Conservation (phyloP, 75 land plant species). For the Chamaecyparis obtusa region DNA sequence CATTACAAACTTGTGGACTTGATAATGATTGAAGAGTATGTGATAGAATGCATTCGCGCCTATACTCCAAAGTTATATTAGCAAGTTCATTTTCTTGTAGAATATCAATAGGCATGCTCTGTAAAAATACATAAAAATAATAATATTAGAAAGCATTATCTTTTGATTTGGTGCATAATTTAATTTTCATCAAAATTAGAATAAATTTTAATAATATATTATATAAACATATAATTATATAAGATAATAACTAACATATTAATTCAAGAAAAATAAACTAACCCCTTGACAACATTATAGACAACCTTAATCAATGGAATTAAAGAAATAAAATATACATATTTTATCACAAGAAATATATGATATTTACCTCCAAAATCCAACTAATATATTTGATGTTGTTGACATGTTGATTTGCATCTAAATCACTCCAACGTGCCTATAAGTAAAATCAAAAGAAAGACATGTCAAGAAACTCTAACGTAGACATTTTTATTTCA, state of each 20-base stretch:
- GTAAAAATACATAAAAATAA: not conserved
- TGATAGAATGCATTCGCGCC: slow-evolving; percentile 27
- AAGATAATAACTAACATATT: too few species aligned
- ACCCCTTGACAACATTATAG: too few species aligned
- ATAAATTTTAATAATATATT: not conserved
- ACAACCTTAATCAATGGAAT: too few species aligned
- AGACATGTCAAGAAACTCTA: not conserved
- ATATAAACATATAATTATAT: too few species aligned
- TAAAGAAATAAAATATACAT: too few species aligned
- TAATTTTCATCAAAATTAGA: not conserved
- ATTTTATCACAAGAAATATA: not conserved
- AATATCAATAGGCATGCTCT: slow-evolving; percentile 30
- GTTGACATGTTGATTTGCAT: slow-evolving; percentile 91
- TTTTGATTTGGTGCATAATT: not conserved
- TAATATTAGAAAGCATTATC: not conserved
- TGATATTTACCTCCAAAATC: slow-evolving; percentile 72
- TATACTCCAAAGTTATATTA: slow-evolving; percentile 31
- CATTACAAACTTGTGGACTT: slow-evolving; percentile 16
- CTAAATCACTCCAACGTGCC: slow-evolving; percentile 87
- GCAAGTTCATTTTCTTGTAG: slow-evolving; percentile 27
- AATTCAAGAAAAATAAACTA: too few species aligned
- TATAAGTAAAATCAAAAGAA: slow-evolving; percentile 18
- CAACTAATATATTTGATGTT: slow-evolving; percentile 84
- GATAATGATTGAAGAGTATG: slow-evolving; percentile 34
- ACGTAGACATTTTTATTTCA: not conserved